Evolutionary conservation across 108 stramenopile genomes (phyloP).

Genomic region (Nitzschia palea): DNA sequence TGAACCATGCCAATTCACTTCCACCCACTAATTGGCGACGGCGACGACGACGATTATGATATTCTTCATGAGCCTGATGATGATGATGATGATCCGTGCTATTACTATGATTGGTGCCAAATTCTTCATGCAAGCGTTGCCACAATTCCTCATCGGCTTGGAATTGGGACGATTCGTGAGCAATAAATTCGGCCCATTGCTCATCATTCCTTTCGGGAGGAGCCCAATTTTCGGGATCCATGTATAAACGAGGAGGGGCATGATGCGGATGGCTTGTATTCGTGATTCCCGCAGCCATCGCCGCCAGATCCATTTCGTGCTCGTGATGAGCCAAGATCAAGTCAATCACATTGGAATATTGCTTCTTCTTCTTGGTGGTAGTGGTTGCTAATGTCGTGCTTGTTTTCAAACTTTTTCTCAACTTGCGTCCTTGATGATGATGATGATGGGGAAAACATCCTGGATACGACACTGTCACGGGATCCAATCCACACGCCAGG

Average conservation of each 20-base stretch:
- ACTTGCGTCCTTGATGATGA: background rate
- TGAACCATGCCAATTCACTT: slow-evolving; percentile 23
- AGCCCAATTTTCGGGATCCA: slow-evolving; percentile 25
- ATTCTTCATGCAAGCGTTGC: slow-evolving; percentile 6
- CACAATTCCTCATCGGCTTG: slow-evolving; percentile 20
- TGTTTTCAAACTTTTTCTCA: too few species aligned
- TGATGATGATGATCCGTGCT: too few species aligned
- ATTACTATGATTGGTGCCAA: too few species aligned
- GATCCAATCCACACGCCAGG: slow-evolving; percentile 40
- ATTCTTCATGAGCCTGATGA: slow-evolving; percentile 20
- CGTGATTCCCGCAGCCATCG: too few species aligned
- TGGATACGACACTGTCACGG: slow-evolving; percentile 25
- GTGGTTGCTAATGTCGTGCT: too few species aligned
- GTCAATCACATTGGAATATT: background rate
- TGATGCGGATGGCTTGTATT: too few species aligned
- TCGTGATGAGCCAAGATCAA: slow-evolving; percentile 15
- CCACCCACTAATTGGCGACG: slow-evolving; percentile 27
- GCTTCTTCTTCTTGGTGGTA: background rate
- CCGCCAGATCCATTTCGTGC: background rate
- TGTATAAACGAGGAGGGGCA: too few species aligned
- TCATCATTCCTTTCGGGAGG: slow-evolving; percentile 13
- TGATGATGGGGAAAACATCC: slow-evolving; percentile 27
- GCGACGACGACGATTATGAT: slow-evolving; percentile 15
- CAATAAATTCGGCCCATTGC: slow-evolving; percentile 30
- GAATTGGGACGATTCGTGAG: slow-evolving; percentile 6